phyloP scores from a whole-genome alignment of 345 rosid genomes.

The Ceriops tagal region DNA sequence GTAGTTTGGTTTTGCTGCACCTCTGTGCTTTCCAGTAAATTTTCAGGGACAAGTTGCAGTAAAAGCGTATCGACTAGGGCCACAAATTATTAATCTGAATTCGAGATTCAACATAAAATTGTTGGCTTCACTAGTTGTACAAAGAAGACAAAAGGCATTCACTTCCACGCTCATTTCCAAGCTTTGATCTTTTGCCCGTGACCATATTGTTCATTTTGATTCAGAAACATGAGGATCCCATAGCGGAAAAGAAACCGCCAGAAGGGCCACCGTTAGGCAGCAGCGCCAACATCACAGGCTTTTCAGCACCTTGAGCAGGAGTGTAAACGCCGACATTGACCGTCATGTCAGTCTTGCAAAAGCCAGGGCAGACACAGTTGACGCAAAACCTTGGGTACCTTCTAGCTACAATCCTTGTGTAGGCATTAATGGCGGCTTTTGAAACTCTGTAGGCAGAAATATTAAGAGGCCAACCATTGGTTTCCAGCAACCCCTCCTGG shows the following conservation, averaged over 20 bases:
- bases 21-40: too few relatives aligned
- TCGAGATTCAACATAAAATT: too few relatives aligned
- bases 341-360: conserved; percentile 32
- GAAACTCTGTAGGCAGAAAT: conserved; percentile 24
- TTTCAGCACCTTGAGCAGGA: conserved; percentile 33
- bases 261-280: conserved; percentile 30
- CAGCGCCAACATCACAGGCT: conserved; percentile 30
- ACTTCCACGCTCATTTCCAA: too few relatives aligned
- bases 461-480: conserved; percentile 37
- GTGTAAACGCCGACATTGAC: conserved; percentile 20
- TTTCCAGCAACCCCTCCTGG: conserved; percentile 23
- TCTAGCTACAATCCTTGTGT: conserved; percentile 39
- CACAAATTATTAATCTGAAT: too few relatives aligned
- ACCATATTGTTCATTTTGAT: not conserved
- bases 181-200: not conserved
- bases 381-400: conserved; percentile 22
- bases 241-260: conserved; percentile 28
- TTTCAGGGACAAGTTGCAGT: too few relatives aligned
- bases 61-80: too few relatives aligned
- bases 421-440: conserved; percentile 33
- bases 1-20: too few relatives aligned
- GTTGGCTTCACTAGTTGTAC: too few relatives aligned
- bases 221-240: conserved; percentile 12
- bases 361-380: conserved; percentile 39
- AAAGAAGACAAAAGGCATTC: too few relatives aligned